These are phyloP conservation scores for Ogataea chonburiensis DNA, from an alignment of 805 yeast genomes.

Conservation along the genomic window DNA sequence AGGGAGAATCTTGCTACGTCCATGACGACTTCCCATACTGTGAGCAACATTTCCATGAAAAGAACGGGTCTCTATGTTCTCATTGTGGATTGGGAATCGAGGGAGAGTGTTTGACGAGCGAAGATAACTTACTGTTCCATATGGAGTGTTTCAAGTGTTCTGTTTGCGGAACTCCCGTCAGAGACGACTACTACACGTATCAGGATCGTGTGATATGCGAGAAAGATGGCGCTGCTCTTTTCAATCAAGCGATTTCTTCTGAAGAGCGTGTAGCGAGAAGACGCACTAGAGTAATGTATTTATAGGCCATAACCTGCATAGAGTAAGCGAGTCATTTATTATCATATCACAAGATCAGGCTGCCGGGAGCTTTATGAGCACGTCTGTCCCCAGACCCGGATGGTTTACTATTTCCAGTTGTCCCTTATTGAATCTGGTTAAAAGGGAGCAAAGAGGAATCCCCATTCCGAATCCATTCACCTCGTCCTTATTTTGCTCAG, in stretches of 20 bases:
- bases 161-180: conserved; percentile 52
- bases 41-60: conserved; percentile 68
- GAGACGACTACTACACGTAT: conserved; percentile 54
- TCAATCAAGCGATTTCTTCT: conserved; percentile 9
- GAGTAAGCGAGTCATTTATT: background rate
- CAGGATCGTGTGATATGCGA: conserved; percentile 54
- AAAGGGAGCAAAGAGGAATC: conserved; percentile 31
- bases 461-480: conserved; percentile 37
- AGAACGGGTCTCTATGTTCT: conserved; percentile 73
- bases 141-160: conserved; percentile 67
- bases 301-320: conserved; percentile 6
- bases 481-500: conserved; percentile 26
- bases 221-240: conserved; percentile 30
- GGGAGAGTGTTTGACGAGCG: conserved; percentile 86
- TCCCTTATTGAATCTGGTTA: conserved; percentile 30
- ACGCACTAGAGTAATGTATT: conserved; percentile 33
- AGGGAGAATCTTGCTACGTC: conserved; percentile 69
- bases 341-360: background rate
- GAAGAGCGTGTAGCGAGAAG: conserved; percentile 30
- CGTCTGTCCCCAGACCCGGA: conserved; percentile 27
- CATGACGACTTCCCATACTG: conserved; percentile 81
- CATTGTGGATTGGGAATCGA: conserved; percentile 77
- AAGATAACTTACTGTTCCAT: conserved; percentile 71
- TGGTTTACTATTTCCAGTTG: conserved; percentile 22
- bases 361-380: conserved; percentile 25